Evolutionary conservation across 495 filamentous ascomycete species (phyloP).

Genomic region (Talaromyces adpressus): DNA sequence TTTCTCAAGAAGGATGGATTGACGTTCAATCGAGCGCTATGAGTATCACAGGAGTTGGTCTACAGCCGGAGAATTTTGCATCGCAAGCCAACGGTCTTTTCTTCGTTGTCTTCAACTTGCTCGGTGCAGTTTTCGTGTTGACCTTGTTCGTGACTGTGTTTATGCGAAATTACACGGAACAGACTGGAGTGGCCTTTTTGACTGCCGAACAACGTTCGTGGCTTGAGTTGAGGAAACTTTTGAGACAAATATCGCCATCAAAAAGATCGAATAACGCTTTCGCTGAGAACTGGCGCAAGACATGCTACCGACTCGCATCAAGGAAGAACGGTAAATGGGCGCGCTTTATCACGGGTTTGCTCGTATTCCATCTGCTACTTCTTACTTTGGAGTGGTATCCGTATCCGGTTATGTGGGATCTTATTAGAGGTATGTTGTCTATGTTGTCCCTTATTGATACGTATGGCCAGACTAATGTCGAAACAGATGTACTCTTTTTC

Average conservation of each 20-base stretch:
- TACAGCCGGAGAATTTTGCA: slow-evolving; percentile 59
- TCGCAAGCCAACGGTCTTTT: slow-evolving; percentile 84
- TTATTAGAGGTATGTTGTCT: slow-evolving; percentile 44
- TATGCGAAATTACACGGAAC: slow-evolving; percentile 99
- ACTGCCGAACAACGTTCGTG: slow-evolving; percentile 96
- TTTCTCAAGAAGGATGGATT: slow-evolving; percentile 96
- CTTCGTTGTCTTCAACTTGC: slow-evolving; percentile 93
- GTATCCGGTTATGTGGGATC: slow-evolving; percentile 58
- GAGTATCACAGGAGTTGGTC: slow-evolving; percentile 67
- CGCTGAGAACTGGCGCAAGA: slow-evolving; percentile 70
- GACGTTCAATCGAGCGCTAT: slow-evolving; percentile 82
- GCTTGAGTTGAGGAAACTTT: slow-evolving; percentile 88
- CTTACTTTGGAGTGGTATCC: slow-evolving; percentile 82
- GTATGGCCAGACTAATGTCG: slow-evolving; percentile 6
- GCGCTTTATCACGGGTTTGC: slow-evolving; percentile 63
- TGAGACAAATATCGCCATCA: slow-evolving; percentile 89
- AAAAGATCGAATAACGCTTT: slow-evolving; percentile 73
- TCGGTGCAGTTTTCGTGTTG: slow-evolving; percentile 94
- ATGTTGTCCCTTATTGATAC: slow-evolving; percentile 9
- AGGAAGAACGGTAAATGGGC: slow-evolving; percentile 96
- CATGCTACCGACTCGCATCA: slow-evolving; percentile 91
- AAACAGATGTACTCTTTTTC: slow-evolving; percentile 64
- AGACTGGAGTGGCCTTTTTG: slow-evolving; percentile 93
- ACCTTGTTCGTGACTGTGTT: slow-evolving; percentile 99
- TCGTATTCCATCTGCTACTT: slow-evolving; percentile 76